These are phyloP conservation scores for Fusarium sp. DNA, from an alignment of 2,329 filamentous ascomycete species.

Conservation along the genomic window DNA sequence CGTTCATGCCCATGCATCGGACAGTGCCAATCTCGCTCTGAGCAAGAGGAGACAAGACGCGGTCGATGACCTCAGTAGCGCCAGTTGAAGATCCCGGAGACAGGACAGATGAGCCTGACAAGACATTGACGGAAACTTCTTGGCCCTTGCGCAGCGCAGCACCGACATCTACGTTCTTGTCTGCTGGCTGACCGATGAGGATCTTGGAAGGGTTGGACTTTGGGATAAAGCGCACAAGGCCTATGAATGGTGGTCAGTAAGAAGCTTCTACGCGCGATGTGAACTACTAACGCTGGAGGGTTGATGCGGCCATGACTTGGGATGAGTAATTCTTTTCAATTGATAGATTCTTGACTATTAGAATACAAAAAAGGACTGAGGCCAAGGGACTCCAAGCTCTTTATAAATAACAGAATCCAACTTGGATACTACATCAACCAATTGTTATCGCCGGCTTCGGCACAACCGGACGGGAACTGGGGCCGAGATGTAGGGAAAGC, in stretches of 20 bases:
- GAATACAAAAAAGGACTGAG: neutral
- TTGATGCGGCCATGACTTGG: constrained; percentile 35
- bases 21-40: constrained; percentile 62
- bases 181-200: constrained; percentile 66
- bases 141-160: constrained; percentile 65
- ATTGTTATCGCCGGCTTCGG: constrained; percentile 33
- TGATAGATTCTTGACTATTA: neutral
- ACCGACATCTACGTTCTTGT: constrained; percentile 66
- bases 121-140: constrained; percentile 66
- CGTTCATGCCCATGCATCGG: constrained; percentile 68
- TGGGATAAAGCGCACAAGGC: constrained; percentile 69
- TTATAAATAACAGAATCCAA: constrained; percentile 26
- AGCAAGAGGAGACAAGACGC: constrained; percentile 58
- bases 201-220: constrained; percentile 60
- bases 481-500: constrained; percentile 15
- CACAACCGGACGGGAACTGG: constrained; percentile 24
- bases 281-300: constrained; percentile 38
- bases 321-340: neutral
- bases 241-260: constrained; percentile 47
- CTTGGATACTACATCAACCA: neutral
- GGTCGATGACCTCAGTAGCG: constrained; percentile 56
- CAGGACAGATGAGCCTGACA: constrained; percentile 68
- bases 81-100: constrained; percentile 63
- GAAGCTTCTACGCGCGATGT: neutral
- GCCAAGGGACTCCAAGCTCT: constrained; percentile 12